phyloP scores from a whole-genome alignment of 305 asterid genomes.

The Fraxinus dipetala region DNA sequence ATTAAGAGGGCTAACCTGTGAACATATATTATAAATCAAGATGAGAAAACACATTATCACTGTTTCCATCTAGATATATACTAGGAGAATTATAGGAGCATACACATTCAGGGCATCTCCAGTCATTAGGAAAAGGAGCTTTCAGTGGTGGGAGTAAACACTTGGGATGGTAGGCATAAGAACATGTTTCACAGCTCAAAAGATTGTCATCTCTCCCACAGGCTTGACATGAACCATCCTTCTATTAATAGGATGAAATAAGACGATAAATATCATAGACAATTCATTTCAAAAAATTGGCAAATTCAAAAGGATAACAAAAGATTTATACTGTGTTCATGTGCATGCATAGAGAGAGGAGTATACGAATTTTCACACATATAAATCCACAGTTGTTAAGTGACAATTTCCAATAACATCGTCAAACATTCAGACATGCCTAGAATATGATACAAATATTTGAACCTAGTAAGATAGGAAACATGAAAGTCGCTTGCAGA shows the following conservation, averaged over 20 bases:
- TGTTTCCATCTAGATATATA: conserved; percentile 5
- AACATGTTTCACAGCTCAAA: conserved; percentile 76
- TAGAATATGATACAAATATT: background rate
- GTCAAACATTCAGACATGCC: background rate
- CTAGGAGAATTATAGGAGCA: conserved; percentile 28
- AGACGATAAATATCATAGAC: background rate
- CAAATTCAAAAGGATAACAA: background rate
- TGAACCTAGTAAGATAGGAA: background rate
- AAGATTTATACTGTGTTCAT: background rate
- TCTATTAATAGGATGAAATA: conserved; percentile 39
- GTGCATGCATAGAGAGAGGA: background rate
- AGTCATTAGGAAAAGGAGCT: conserved; percentile 63
- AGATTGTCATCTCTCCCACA: conserved; percentile 68
- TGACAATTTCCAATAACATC: background rate
- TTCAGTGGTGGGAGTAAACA: conserved; percentile 69
- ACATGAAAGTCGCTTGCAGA: background rate
- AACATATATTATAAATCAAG: conserved; percentile 22
- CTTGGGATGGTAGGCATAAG: conserved; percentile 70
- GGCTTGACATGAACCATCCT: conserved; percentile 74
- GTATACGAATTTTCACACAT: background rate
- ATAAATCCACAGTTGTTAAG: background rate
- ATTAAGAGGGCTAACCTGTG: conserved; percentile 76
- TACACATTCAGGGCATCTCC: conserved; percentile 99
- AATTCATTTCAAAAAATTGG: background rate
- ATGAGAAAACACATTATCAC: conserved; percentile 15